Evolutionary conservation across 805 yeast genomes (phyloP), one percentile per base, ranked within the genome.

Genomic region (Cyberlindnera mycetangii): DNA sequence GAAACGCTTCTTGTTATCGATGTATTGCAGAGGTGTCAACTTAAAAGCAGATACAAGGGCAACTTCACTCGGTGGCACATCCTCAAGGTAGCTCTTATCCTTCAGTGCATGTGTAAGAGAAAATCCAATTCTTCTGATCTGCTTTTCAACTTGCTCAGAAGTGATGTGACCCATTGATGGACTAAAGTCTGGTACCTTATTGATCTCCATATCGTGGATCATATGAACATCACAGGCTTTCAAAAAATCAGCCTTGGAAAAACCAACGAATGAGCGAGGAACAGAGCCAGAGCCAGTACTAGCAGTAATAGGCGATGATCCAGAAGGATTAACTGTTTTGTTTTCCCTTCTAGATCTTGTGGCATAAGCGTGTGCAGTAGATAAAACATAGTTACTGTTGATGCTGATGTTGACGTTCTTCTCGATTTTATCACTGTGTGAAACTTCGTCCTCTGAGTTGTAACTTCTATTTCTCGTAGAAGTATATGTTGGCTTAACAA

Each of bases 1-100:
- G 21, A 92, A 73, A 52, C 98, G 76, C 65, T 89, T 80, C 67
- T 85, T 85, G 15, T 89, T 82, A 54, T 81, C 86, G 36, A 65
- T 28, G 28, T 52, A 59, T 21, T 54, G 55, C n/a, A 39, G 20
- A 6, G 59, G 59, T 4, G 60, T 46, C 35, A 57, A 42, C 37
- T 49, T 53, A 35, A 59, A 50, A 2, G 51, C 50, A 7, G 38
- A 17, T 5, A 48, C 45, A 32, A 59, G 39, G 2, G 43, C 27
- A 3, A 50, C 16, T 18, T 58, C 60, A 11, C 42, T 47, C 3
- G 32, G 21, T 5, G 41, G 40, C 10, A 54, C 34, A 5, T 37
- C 32, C 1, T 49, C 47, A 9, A 42, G 17, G 5, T 44, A 39
- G 7, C 35, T 12, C 8, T 30, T 21, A n/a, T 47, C 50, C 46